A percentile compares a stretch with the other conserved stretches of the same genome.
phyloP scores from a whole-genome alignment of 2,329 filamentous ascomycete species.

The Pestalotiopsis fici region DNA sequence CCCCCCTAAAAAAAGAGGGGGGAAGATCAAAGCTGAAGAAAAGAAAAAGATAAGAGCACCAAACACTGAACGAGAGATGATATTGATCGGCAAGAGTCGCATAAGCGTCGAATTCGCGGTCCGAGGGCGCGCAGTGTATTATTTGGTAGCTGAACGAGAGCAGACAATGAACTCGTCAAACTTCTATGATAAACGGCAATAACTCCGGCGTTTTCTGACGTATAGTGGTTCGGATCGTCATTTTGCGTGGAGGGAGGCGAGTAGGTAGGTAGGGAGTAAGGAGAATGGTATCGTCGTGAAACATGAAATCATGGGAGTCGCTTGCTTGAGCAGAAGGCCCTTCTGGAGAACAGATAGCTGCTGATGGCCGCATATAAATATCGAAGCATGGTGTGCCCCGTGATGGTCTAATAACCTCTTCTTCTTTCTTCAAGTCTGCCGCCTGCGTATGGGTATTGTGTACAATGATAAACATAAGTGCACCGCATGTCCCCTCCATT shows the following conservation, averaged over 20 bases:
- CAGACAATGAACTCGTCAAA: neutral
- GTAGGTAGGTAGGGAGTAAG: neutral
- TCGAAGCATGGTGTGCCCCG: neutral
- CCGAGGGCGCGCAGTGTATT: neutral
- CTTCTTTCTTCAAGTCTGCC: neutral
- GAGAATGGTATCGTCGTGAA: constrained; percentile 7
- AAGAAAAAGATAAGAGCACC: neutral
- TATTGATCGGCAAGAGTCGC: too few species aligned
- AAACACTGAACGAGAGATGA: too few species aligned
- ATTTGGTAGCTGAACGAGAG: neutral
- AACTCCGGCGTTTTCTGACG: neutral
- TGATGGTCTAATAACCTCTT: constrained; percentile 6
- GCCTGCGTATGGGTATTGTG: neutral
- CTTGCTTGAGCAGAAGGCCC: neutral
- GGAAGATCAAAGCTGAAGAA: neutral
- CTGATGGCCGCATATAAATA: neutral
- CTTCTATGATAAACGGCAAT: neutral
- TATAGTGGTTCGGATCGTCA: neutral
- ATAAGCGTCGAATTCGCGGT: neutral
- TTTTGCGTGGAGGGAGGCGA: neutral
- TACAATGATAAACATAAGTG: neutral
- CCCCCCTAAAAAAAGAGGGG: neutral
- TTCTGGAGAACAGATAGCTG: neutral
- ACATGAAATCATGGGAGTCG: neutral
- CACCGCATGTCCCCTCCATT: neutral